Base-by-base conservation (phyloP, 2,329 filamentous ascomycete genomes). In the Ceratocystis harringtonii region DNA sequence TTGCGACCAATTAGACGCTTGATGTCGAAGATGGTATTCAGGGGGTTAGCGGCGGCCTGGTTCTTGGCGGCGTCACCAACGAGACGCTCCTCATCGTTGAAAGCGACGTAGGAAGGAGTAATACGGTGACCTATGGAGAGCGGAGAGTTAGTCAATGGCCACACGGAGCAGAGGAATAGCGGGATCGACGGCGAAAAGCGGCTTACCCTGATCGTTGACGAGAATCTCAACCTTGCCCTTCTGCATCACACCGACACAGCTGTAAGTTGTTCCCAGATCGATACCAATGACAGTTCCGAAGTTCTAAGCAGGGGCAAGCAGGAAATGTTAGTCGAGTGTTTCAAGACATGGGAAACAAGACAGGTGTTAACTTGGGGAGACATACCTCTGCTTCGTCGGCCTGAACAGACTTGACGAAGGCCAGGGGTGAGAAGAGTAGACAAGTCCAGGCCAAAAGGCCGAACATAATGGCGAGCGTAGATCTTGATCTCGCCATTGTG, bases 21-120 rank as follows among this genome's bases (percentile, higher is more conserved):
- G 78, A 91, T 80, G 73, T 92, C 89, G 74, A 81, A 92, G 74
- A 92, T 83, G 64, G 89, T 92, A 74, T 86, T 84, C 71, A 73
- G 78, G 58, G 89, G 89, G 82, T 92, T 92, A 66, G 85, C 78
- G 69, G 89, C 86, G 74, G 89, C 91, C 82, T 95, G 91, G 80
- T 95, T 95, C 87, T 96, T 96, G 73, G 91, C 91, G 73, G 94
- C 90, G 78, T 99, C 94, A 83, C 94, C 94, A 71, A 99, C 91
- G 71, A 99, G 83, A 75, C 94, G 87, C 79, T 97, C 94, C 70
- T 96, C 91, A 73, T 97, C 92, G 77, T 91, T 97, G 78, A 95
- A 96, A 73, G 90, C 91, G 75, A 96, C 91, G 78, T 94, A 96
- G 70, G 90, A 95, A 65, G 91, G 91, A 72, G 91, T 95, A 72